Percentiles rank a stretch among this genome's conserved stretches.
These are phyloP conservation scores for Fagopyrum homotropicum DNA, from an alignment of 148 eudicot species.

Conservation along the genomic window DNA sequence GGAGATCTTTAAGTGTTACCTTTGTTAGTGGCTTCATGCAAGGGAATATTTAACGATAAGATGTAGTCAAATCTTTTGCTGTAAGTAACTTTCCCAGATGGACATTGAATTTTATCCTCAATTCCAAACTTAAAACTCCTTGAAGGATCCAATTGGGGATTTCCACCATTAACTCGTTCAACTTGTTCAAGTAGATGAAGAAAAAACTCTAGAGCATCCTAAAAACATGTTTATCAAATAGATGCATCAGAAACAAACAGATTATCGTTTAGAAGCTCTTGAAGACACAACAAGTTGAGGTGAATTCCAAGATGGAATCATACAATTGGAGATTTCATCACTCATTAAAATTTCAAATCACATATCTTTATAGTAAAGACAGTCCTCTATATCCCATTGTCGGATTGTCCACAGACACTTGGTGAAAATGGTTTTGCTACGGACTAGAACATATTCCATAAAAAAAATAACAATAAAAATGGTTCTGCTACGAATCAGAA, in stretches of 20 bases:
- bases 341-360: neutral
- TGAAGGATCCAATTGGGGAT: conserved; percentile 66
- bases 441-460: too few relatives aligned
- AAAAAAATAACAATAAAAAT: too few relatives aligned
- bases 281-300: neutral
- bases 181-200: conserved; percentile 93
- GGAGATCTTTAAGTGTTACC: conserved; percentile 30
- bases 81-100: conserved; percentile 92
- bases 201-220: conserved; percentile 97
- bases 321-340: neutral
- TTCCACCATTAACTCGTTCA: conserved; percentile 69
- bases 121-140: conserved; percentile 89
- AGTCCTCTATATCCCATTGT: too few relatives aligned
- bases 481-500: too few relatives aligned
- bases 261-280: neutral
- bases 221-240: conserved; percentile 15
- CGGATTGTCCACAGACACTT: too few relatives aligned
- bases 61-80: conserved; percentile 73
- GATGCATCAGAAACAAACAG: neutral
- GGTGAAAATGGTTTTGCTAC: too few relatives aligned
- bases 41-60: conserved; percentile 79
- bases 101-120: conserved; percentile 86
- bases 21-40: conserved; percentile 73
- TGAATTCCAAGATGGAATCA: neutral
- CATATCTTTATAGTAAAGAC: neutral